A percentile compares a stretch with the other conserved stretches of the same genome.
phyloP scores from a whole-genome alignment of 2,329 filamentous ascomycete genomes.

The Ascochyta clinopodiicola region DNA sequence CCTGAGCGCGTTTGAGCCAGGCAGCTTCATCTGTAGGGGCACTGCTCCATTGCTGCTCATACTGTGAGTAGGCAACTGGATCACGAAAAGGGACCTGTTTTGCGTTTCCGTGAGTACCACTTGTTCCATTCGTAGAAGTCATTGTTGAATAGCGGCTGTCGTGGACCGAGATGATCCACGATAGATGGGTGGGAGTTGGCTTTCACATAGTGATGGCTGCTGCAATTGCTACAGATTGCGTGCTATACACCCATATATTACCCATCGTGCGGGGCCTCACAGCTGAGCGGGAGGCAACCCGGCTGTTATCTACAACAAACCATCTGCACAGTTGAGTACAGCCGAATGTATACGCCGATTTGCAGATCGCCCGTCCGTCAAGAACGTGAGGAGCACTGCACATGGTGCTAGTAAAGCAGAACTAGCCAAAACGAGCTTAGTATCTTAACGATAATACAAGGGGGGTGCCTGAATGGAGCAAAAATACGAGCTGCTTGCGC shows the following conservation, averaged over 20 bases:
- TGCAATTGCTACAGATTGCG: slow-evolving; percentile 14
- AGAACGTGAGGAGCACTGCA: background rate
- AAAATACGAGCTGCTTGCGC: no score
- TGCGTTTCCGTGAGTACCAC: slow-evolving; percentile 22
- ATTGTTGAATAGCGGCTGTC: background rate
- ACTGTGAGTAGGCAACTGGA: slow-evolving; percentile 50
- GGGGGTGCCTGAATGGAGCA: no score
- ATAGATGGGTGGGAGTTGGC: no score
- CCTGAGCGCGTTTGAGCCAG: slow-evolving; percentile 58
- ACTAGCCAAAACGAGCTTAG: background rate
- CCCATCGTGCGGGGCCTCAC: background rate
- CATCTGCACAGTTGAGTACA: background rate
- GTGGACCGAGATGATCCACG: no score
- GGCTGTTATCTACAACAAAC: background rate
- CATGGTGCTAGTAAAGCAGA: background rate
- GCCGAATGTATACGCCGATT: slow-evolving; percentile 6
- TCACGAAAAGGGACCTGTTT: slow-evolving; percentile 34
- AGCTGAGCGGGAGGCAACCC: background rate
- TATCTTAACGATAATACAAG: background rate
- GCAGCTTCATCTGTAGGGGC: slow-evolving; percentile 51
- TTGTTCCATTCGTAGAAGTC: slow-evolving; percentile 20
- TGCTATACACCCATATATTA: slow-evolving; percentile 10
- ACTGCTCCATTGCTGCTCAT: slow-evolving; percentile 46
- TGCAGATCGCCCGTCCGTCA: slow-evolving; percentile 1
- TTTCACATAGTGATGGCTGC: background rate